Percentiles rank a stretch among this genome's conserved stretches.
These are phyloP conservation scores for Sungouiozyma ichnusensis DNA, from an alignment of 805 yeast genomes.

Conservation along the genomic window DNA sequence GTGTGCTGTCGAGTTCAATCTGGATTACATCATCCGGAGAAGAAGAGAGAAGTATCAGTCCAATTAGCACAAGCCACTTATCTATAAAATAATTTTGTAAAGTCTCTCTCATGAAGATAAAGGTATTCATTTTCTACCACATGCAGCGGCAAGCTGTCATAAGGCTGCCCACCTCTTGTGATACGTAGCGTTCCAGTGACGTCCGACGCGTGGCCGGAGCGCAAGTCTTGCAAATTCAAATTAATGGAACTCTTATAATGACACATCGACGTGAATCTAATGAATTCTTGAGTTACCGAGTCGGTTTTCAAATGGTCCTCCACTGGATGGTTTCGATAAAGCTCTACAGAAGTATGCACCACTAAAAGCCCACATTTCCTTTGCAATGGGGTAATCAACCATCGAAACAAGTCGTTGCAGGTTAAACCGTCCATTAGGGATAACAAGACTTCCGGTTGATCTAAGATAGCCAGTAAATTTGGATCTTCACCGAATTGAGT, in stretches of 20 bases:
- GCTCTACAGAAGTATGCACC: slow-evolving; percentile 15
- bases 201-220: slow-evolving; percentile 76
- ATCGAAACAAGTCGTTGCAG: slow-evolving; percentile 19
- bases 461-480: slow-evolving; percentile 16
- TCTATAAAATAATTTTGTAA: slow-evolving; percentile 33
- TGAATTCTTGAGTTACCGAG: slow-evolving; percentile 18
- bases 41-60: slow-evolving; percentile 17
- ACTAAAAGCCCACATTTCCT: slow-evolving; percentile 19
- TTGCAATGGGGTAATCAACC: slow-evolving; percentile 19
- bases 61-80: slow-evolving; percentile 9
- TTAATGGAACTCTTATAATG: slow-evolving; percentile 19
- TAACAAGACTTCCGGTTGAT: slow-evolving; percentile 26
- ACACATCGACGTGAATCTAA: slow-evolving; percentile 14
- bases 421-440: slow-evolving; percentile 19
- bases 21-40: slow-evolving; percentile 56
- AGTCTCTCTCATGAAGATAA: slow-evolving; percentile 47
- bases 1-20: slow-evolving; percentile 79
- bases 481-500: slow-evolving; percentile 42
- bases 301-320: slow-evolving; percentile 2
- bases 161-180: slow-evolving; percentile 39
- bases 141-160: slow-evolving; percentile 10
- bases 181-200: slow-evolving; percentile 63
- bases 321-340: slow-evolving; percentile 6
- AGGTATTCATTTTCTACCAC: slow-evolving; percentile 54
- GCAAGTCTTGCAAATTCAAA: slow-evolving; percentile 52